These are phyloP conservation scores for Fusarium austroafricanum DNA, from an alignment of 2,329 filamentous ascomycete species.

Conservation along the genomic window DNA sequence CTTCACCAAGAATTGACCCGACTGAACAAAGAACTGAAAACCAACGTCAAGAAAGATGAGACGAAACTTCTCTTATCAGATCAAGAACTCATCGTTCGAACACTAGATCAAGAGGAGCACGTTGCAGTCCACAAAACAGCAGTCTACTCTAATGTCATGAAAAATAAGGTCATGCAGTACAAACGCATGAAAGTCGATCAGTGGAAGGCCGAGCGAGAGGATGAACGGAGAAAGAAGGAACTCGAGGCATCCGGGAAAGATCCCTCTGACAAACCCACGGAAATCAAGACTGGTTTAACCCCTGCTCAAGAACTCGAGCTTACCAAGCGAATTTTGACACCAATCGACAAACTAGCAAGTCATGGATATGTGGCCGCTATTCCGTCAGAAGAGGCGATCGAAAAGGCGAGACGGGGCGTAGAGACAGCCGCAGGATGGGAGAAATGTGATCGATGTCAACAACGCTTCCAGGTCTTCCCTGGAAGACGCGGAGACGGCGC, in stretches of 20 bases:
- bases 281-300: conserved; percentile 77
- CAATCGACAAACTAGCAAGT: conserved; percentile 70
- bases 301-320: conserved; percentile 75
- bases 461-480: conserved; percentile 92
- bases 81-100: conserved; percentile 74
- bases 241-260: conserved; percentile 49
- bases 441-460: conserved; percentile 85
- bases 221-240: conserved; percentile 53
- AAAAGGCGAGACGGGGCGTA: conserved; percentile 72
- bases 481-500: conserved; percentile 82
- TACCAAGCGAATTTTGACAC: conserved; percentile 71
- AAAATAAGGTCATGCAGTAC: conserved; percentile 79
- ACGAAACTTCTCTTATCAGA: conserved; percentile 67
- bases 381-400: conserved; percentile 75
- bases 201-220: conserved; percentile 74
- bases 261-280: conserved; percentile 55
- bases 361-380: conserved; percentile 80
- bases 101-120: conserved; percentile 82
- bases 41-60: conserved; percentile 61
- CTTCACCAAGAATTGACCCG: conserved; percentile 74
- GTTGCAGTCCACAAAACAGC: conserved; percentile 73
- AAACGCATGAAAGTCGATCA: conserved; percentile 78
- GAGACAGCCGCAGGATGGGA: conserved; percentile 81
- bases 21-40: conserved; percentile 72
- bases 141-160: conserved; percentile 87